Evolutionary conservation across 306 rosid genomes (phyloP), one percentile per base, ranked within the genome.

Genomic region (Inga oerstediana): DNA sequence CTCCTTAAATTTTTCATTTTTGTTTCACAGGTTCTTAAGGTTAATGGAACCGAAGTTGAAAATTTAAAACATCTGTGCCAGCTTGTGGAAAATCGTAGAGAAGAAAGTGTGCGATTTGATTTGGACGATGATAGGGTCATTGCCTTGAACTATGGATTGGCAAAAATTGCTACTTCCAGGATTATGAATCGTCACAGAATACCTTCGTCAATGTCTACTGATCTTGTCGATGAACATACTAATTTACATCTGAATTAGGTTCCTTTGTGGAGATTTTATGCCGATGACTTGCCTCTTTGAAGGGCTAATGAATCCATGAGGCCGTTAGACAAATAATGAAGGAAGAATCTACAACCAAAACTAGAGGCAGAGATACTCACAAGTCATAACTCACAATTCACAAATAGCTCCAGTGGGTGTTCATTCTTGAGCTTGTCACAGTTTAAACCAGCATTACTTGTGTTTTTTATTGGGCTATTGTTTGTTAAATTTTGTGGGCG

Each of bases 81-180:
- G 84, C 94, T 90, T 69, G 93, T 94, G 85, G 96, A 91, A 78
- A 91, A 67, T 77, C 88, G 93, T 80, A 73, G 68, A 15, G 74
- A 86, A 77, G 97, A 90, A 54, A 86, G 77, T 52, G 82, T 94
- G 76, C 91, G 97, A 24, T 85, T 94, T 84, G 98, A 94, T 90
- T 82, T 94, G 89, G 98, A 94, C 20, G 97, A 94, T 77, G 97
- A 94, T 51, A 88, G 93, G 85, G 97, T 94, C 64, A 86, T 91
- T 75, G 97, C 79, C 77, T 87, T 94, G 90, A 90, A 90, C 81
- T 88, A 77, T 73, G 79, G 78, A 73, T 77, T 46, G 64, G 98
- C 98, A 5, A 90, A 93, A 89, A 44, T 84, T 52, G 98, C 97
- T 11, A 90, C 93, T 76, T 87, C 92, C 10, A 87, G 84, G 78